phyloP scores from a whole-genome alignment of 768 basidiomycete species.

The Boletus subcaerulescens region DNA sequence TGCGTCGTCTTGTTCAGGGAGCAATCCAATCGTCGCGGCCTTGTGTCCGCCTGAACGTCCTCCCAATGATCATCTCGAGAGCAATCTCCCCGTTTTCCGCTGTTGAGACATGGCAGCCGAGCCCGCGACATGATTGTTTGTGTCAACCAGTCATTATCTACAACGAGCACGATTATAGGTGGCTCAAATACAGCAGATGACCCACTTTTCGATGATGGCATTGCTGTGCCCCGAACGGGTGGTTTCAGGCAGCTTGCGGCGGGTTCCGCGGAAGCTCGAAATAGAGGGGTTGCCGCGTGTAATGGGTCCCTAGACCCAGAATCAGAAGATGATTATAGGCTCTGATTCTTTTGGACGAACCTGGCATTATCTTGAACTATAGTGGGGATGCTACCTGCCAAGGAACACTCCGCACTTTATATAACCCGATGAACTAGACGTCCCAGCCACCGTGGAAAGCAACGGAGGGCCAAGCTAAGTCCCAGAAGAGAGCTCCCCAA shows the following conservation, averaged over 20 bases:
- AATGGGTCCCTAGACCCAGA: conserved; percentile 1
- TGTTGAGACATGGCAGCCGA: conserved; percentile 74
- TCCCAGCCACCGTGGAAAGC: conserved; percentile 2
- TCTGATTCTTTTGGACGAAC: background rate
- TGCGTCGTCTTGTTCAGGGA: background rate
- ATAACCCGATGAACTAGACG: background rate
- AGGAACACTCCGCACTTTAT: background rate
- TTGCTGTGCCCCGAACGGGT: conserved; percentile 8
- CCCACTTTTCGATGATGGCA: conserved; percentile 11
- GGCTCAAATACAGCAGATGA: conserved; percentile 39
- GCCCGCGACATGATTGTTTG: conserved; percentile 73
- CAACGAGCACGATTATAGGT: conserved; percentile 67
- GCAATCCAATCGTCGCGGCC: background rate
- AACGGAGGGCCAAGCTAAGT: conserved; percentile 29
- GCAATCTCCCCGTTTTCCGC: conserved; percentile 85
- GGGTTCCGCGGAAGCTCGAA: conserved; percentile 1
- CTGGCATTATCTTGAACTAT: conserved; percentile 4
- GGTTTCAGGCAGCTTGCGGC: conserved; percentile 11
- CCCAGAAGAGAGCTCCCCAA: conserved; percentile 41
- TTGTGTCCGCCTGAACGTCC: conserved; percentile 1
- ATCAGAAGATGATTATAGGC: conserved; percentile 1
- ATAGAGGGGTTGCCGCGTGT: background rate
- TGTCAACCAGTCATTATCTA: conserved; percentile 81
- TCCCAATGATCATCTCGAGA: conserved; percentile 64
- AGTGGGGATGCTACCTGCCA: background rate